phyloP scores from a whole-genome alignment of 495 filamentous ascomycete species.

The Penicillium herquei region DNA sequence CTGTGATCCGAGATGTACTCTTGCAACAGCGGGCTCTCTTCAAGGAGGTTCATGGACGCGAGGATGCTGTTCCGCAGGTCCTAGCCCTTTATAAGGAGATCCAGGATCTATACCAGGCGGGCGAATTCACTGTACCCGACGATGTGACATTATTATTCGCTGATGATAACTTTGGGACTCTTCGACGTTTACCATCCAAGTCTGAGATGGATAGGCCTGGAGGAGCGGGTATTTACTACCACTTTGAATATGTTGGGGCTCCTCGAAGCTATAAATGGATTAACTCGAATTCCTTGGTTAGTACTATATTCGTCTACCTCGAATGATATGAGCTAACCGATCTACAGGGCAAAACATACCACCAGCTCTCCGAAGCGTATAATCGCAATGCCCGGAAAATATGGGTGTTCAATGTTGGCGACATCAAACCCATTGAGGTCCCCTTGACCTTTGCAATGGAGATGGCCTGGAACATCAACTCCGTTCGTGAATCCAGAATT shows the following conservation, averaged over 20 bases:
- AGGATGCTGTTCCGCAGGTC: constrained; percentile 62
- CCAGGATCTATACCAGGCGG: constrained; percentile 63
- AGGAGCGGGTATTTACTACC: constrained; percentile 72
- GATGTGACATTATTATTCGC: constrained; percentile 72
- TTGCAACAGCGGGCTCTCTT: constrained; percentile 57
- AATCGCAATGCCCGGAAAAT: constrained; percentile 61
- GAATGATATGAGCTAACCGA: background rate
- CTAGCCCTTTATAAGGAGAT: constrained; percentile 76
- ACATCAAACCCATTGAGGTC: constrained; percentile 42
- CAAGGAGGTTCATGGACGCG: constrained; percentile 49
- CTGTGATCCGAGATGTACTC: constrained; percentile 58
- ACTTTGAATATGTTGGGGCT: constrained; percentile 58
- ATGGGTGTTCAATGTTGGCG: constrained; percentile 77
- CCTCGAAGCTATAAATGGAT: constrained; percentile 33
- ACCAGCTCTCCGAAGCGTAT: constrained; percentile 44
- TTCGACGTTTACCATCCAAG: constrained; percentile 60
- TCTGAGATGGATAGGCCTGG: constrained; percentile 60
- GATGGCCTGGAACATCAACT: constrained; percentile 22
- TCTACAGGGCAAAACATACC: constrained; percentile 23
- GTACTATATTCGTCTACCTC: background rate
- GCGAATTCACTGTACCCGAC: constrained; percentile 62
- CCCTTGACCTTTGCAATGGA: constrained; percentile 21
- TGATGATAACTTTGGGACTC: constrained; percentile 75
- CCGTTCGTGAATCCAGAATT: constrained; percentile 39
- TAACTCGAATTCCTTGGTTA: constrained; percentile 26